Base-by-base conservation (phyloP, 208 protist species). In the Perkinsela sp. region DNA sequence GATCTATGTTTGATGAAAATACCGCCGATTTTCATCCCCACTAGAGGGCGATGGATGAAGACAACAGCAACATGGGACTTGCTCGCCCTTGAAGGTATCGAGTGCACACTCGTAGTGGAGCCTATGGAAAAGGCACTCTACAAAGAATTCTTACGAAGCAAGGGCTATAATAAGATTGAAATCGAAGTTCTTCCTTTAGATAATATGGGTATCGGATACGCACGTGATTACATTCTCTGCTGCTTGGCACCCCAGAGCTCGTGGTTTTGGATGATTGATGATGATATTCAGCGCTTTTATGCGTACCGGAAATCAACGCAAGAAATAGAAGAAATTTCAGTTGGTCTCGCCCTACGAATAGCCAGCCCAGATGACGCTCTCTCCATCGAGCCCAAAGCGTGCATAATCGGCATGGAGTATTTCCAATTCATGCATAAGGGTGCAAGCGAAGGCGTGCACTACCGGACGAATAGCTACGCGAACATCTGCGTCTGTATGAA, bases 401-500 rank as follows among this genome's bases (percentile, higher is more conserved):
- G 83, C 0, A 78, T 82, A 31, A 83, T 84, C 73, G 86, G 82
- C 0, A 73, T 92, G 16, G 84, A 92, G 75, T 92, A 92, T 72
- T 75, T 70, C 70, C 77, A 75, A 0, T 92, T 87, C 67, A 77
- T 80, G 30, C 78, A 80, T 72, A 71, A 68, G 22, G 78, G 82
- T 32, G 72, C 73, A 29, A 72, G 80, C 66, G 57, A 74, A 30
- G 68, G 77, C 68, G 31, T 88, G 0, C 29, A 71, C 48, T 72
- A 66, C 70, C 73, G 76, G 0, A 75, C 85, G 13, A 89, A 92
- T 78, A 83, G 78, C 48, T 92, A 92, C 76, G 85, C 83, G 73
- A 92, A 88, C 74, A 88, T 92, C 68, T 83, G 83, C 0, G 87
- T 78, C 32, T 73, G 87, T n/a, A 88, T 83, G 72, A 80, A 83